Base-by-base conservation (phyloP, 140 eudicot species). In the Senecio squalidus region DNA sequence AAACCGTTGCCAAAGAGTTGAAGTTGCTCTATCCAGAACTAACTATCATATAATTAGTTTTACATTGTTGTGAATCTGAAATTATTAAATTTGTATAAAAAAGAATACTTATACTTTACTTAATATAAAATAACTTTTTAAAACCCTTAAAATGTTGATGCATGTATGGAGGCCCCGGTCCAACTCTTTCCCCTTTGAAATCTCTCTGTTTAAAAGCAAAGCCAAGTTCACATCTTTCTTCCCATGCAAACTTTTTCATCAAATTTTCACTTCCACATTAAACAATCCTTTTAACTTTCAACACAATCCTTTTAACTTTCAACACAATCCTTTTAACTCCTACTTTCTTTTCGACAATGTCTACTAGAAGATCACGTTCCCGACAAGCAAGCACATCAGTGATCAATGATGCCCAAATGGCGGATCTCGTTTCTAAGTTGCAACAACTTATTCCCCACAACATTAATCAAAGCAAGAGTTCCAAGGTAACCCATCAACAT, bases 361-460 rank as follows among this genome's bases (percentile, higher is more conserved):
- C 97, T 17, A 83, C 84, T 88, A 59, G 97, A 59, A 83, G 97
- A 71, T 83, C 95, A 13, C 85, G 94, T 46, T 86, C 95, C 29
- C 77, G 83, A 47, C 86, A 80, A 71, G 75, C 89, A 4, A 74
- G 73, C 17, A 58, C 38, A 8, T 62, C 82, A 0, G 52, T 62
- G 71, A 90, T 90, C 60, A 90, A 62, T 15, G 97, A 90, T 23
- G 94, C 86, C 39, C 98, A 91, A 47, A 83, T 86, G 58, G 80
- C 84, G 20, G 95, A 86, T 60, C 98, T 91, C 58, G 75, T 91
- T 31, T 77, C 87, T 62, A 86, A 81, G 78, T 70, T 91, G 76
- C 94, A 91, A 22, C 95, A 61, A 57, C 98, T 91, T 43, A 78
- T 86, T 64, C 98, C 98, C 46, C 61, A 49, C 60, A 55, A 15